Evolutionary conservation across 2,329 filamentous ascomycete species (phyloP).

Genomic region (Arthrobotrys entomopaga): DNA sequence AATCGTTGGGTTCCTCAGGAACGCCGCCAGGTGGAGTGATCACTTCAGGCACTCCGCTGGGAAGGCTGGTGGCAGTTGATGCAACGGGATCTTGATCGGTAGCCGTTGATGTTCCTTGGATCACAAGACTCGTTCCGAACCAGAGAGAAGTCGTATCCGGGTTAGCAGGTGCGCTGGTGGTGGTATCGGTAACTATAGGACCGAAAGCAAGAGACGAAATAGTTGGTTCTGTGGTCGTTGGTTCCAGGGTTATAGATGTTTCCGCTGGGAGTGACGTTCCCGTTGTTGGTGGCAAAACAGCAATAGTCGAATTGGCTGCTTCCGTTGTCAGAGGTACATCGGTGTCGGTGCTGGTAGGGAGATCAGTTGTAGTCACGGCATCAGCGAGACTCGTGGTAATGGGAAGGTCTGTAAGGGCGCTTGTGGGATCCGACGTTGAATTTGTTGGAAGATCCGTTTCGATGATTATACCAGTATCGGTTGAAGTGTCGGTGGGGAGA

Average conservation of each 20-base stretch:
- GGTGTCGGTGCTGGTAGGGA: neutral
- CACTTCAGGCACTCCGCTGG: constrained; percentile 75
- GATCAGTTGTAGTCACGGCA: constrained; percentile 31
- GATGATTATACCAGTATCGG: constrained; percentile 43
- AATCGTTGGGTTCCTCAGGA: constrained; percentile 70
- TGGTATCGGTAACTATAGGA: constrained; percentile 62
- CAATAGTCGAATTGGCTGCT: constrained; percentile 59
- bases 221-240: constrained; percentile 60
- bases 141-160: constrained; percentile 67
- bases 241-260: constrained; percentile 57
- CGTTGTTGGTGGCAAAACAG: constrained; percentile 25
- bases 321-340: constrained; percentile 57
- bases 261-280: constrained; percentile 57
- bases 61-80: constrained; percentile 68
- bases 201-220: constrained; percentile 63
- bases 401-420: constrained; percentile 49
- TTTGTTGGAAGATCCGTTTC: constrained; percentile 56
- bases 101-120: constrained; percentile 60
- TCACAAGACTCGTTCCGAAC: constrained; percentile 46
- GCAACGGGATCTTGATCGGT: constrained; percentile 62
- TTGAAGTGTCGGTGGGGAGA: constrained; percentile 53
- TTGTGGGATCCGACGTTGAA: constrained; percentile 50
- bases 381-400: constrained; percentile 55
- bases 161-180: constrained; percentile 69
- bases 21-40: constrained; percentile 76